Evolutionary conservation across 163 green algal species (phyloP).

Genomic region (Scenedesmus sp.): DNA sequence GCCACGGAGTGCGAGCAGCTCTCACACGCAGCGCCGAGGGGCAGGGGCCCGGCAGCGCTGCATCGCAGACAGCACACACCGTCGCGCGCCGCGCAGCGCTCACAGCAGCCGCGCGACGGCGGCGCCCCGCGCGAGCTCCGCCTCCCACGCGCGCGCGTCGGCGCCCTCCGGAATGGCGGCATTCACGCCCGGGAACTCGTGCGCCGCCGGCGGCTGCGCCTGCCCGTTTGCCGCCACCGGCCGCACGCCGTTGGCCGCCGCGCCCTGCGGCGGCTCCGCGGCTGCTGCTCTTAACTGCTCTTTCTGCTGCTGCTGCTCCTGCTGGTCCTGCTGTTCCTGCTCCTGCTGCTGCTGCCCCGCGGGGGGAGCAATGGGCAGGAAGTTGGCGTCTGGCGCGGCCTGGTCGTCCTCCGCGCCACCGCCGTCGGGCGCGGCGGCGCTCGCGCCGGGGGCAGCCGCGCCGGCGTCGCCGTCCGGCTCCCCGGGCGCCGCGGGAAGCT

Average conservation of each 20-base stretch:
- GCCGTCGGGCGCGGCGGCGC: neutral
- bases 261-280: neutral
- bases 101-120: no score
- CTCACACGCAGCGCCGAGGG: no score
- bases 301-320: neutral
- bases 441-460: neutral
- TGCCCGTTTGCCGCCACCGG: neutral
- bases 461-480: neutral
- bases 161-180: neutral
- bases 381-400: slow-evolving; percentile 1
- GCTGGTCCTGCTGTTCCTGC: neutral
- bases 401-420: neutral
- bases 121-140: no score
- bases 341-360: slow-evolving; percentile 9
- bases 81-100: no score
- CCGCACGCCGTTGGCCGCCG: neutral
- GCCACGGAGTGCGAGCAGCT: no score
- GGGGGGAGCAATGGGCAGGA: neutral
- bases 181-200: slow-evolving; percentile 30
- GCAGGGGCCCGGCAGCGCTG: no score
- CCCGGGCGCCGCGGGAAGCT: neutral
- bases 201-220: neutral
- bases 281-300: neutral
- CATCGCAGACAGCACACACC: no score
- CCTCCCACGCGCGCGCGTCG: neutral